These are phyloP conservation scores for Francoa sonchifolia DNA, from an alignment of 441 rosid genomes.

Conservation along the genomic window DNA sequence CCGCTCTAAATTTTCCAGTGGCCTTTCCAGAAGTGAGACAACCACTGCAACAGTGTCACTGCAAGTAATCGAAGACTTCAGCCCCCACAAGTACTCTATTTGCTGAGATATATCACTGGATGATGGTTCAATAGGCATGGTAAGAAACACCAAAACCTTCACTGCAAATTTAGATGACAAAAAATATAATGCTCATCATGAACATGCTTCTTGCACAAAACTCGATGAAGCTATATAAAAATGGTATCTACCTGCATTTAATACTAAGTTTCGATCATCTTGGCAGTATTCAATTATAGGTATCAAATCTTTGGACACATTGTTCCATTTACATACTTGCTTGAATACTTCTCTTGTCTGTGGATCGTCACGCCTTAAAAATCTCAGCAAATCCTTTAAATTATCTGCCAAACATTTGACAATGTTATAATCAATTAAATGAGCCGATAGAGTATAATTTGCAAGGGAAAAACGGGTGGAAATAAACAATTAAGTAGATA, in stretches of 20 bases:
- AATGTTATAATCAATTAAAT: background rate
- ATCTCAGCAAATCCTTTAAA: constrained; percentile 76
- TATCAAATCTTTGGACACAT: constrained; percentile 71
- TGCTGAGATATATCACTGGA: constrained; percentile 69
- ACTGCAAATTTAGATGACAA: constrained; percentile 30
- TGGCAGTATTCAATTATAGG: constrained; percentile 71
- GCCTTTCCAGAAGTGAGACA: constrained; percentile 70
- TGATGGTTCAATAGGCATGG: constrained; percentile 78
- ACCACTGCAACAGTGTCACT: constrained; percentile 57
- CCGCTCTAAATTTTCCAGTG: constrained; percentile 73
- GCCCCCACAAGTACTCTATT: constrained; percentile 68
- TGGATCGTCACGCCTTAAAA: constrained; percentile 83
- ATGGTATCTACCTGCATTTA: constrained; percentile 53
- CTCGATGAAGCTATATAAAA: background rate
- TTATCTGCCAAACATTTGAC: constrained; percentile 34
- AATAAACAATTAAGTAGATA: background rate
- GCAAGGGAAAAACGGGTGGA: background rate
- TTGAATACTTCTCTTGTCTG: constrained; percentile 72
- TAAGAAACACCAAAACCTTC: constrained; percentile 85
- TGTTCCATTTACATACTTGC: constrained; percentile 90
- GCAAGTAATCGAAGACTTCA: constrained; percentile 58
- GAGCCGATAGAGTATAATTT: background rate
- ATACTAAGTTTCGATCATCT: constrained; percentile 49
- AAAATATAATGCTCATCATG: background rate
- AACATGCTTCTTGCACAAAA: background rate